These are phyloP conservation scores for Pleurotus citrinopileatus DNA, from an alignment of 768 basidiomycete species.

Conservation along the genomic window DNA sequence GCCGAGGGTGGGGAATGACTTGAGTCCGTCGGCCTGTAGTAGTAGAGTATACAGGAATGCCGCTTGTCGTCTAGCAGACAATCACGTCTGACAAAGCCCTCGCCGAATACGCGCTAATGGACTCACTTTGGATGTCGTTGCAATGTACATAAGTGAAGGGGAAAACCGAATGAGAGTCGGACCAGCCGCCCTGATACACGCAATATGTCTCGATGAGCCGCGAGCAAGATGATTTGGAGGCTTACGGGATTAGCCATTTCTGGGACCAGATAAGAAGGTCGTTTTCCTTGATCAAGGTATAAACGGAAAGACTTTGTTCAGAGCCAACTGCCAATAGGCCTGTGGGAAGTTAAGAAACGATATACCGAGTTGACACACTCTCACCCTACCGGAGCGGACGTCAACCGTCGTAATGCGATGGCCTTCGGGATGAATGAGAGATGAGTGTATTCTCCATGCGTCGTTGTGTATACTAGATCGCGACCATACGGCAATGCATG, in stretches of 20 bases:
- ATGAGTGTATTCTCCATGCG: conserved; percentile 80
- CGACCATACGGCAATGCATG: conserved; percentile 76
- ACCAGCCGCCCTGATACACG: conserved; percentile 37
- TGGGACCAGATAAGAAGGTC: conserved; percentile 81
- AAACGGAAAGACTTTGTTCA: conserved; percentile 58
- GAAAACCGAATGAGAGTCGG: conserved; percentile 60
- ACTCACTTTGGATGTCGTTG: conserved; percentile 53
- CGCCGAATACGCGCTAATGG: no score
- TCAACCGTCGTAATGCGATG: conserved; percentile 60
- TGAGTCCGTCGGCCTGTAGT: conserved; percentile 71
- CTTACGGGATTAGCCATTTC: conserved; percentile 72
- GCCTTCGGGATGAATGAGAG: conserved; percentile 59
- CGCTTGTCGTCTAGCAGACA: conserved; percentile 61
- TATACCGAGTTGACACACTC: conserved; percentile 6
- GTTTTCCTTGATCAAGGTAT: conserved; percentile 76
- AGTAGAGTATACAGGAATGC: conserved; percentile 67
- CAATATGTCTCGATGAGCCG: conserved; percentile 9
- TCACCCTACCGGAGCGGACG: conserved; percentile 64
- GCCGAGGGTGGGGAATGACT: conserved; percentile 68
- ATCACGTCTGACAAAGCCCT: no score
- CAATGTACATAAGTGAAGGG: conserved; percentile 77
- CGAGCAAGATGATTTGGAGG: background rate
- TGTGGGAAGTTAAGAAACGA: conserved; percentile 33
- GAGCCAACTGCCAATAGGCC: conserved; percentile 76
- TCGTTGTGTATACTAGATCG: conserved; percentile 62